Evolutionary conservation across 225 moss, liverwort and hornwort genomes (phyloP), one percentile per base, ranked within the genome.

Genomic region (Neckera pumila): DNA sequence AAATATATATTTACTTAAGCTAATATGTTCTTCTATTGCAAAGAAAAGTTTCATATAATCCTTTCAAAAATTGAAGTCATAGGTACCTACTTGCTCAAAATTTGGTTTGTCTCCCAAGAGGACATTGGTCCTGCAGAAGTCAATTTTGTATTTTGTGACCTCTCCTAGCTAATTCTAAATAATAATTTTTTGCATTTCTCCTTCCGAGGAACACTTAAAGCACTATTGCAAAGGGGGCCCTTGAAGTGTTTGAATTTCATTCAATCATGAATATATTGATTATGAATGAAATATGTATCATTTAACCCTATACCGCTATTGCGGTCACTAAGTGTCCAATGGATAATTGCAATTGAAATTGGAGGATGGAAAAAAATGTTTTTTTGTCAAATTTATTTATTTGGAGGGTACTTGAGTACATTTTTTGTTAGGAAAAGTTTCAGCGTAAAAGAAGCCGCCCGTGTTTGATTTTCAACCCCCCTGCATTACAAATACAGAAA

Each of bases 61-160:
- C 36, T 76, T 0, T 14, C 76, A 53, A 76, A 75, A 47, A 20
- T 33, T 33, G 34, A 34, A 1, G 7, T 2, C 0, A 0, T 51
- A 12, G 9, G 3, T 34, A 51, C 20, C 27, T 28, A 42, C 26
- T 0, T 12, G 1, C 14, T 3, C 0, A 0, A 53, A 76, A 53
- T 22, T 22, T 14, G 21, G 15, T 51, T 75, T 75, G 7, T 49
- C 2, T 1, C 7, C 0, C 1, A 0, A 30, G 0, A 2, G 0
- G 17, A 19, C 6, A 31, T 0, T 1, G 0, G 2, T 47, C 7
- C 2, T 47, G 31, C 0, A 11, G 0, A 2, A 30, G 4, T 31
- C 20, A 8, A 20, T 19, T 49, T 75, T 19, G 4, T 12, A 31
- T 31, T 45, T 49, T 31, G 0, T 12, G 11, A 47, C 31, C 2